These are phyloP conservation scores for Phytophthora cactorum DNA, from an alignment of 352 stramenopile genomes.

Conservation along the genomic window DNA sequence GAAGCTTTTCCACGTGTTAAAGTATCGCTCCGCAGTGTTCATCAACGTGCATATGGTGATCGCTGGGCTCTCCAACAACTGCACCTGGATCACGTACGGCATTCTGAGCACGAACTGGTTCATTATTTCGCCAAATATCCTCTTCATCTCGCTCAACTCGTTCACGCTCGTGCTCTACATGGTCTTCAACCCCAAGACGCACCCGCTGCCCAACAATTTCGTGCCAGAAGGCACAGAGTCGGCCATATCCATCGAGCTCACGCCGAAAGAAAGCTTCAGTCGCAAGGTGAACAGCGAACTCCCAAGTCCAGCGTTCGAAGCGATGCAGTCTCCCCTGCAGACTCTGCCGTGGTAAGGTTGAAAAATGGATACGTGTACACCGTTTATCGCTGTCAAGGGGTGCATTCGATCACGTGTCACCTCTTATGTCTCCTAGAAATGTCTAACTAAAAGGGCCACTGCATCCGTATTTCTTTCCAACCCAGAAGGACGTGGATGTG, in stretches of 20 bases:
- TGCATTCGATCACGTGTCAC: constrained; percentile 5
- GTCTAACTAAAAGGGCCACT: background rate
- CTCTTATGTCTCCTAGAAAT: background rate
- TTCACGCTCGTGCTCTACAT: constrained; percentile 36
- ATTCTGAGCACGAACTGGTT: constrained; percentile 40
- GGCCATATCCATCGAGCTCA: constrained; percentile 16
- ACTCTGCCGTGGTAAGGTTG: constrained; percentile 10
- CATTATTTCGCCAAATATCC: constrained; percentile 36
- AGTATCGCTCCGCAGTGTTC: constrained; percentile 44
- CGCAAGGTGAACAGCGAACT: constrained; percentile 6
- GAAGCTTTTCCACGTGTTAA: constrained; percentile 47
- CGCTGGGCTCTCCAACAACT: constrained; percentile 50
- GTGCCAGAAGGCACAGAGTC: constrained; percentile 1
- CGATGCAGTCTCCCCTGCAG: constrained; percentile 18
- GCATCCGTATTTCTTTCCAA: too few species aligned
- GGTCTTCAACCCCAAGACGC: constrained; percentile 35
- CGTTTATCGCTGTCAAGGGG: background rate
- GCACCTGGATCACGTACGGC: constrained; percentile 44
- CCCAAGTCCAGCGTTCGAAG: constrained; percentile 17
- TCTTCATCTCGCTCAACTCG: constrained; percentile 38
- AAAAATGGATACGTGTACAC: constrained; percentile 4
- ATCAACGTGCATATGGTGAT: constrained; percentile 41
- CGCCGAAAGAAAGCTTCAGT: constrained; percentile 11
- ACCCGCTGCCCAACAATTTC: constrained; percentile 23
- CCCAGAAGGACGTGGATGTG: constrained; percentile 33